These are phyloP conservation scores for Tolypocladium paradoxum DNA, from an alignment of 2,329 filamentous ascomycete genomes.

Conservation along the genomic window DNA sequence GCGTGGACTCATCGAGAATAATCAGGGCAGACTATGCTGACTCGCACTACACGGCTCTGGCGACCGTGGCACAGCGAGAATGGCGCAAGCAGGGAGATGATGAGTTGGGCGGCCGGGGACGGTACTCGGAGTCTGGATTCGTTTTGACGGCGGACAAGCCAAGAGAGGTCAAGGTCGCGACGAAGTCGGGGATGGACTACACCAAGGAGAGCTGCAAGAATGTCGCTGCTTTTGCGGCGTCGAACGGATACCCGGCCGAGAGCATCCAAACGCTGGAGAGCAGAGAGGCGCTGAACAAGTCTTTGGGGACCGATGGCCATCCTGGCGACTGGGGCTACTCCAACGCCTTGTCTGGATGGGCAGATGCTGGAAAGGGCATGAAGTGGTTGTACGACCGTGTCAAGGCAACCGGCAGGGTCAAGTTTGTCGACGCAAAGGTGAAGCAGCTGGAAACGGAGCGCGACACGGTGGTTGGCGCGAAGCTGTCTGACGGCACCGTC, in stretches of 20 bases:
- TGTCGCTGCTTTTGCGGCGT: constrained; percentile 36
- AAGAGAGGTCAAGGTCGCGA: constrained; percentile 13
- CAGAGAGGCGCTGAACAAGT: constrained; percentile 30
- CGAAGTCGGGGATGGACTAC: constrained; percentile 44
- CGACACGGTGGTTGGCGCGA: constrained; percentile 42
- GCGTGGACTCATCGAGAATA: constrained; percentile 53
- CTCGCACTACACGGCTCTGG: constrained; percentile 63
- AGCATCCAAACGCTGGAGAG: constrained; percentile 35
- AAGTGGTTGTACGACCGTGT: constrained; percentile 47
- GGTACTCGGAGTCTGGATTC: constrained; percentile 62
- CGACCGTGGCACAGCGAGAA: constrained; percentile 54
- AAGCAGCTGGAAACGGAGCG: constrained; percentile 28
- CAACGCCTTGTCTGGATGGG: constrained; percentile 70
- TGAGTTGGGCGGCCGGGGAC: constrained; percentile 48
- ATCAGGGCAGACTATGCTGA: constrained; percentile 72
- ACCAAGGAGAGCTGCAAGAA: constrained; percentile 51
- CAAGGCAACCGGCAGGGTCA: constrained; percentile 42
- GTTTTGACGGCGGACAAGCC: constrained; percentile 48
- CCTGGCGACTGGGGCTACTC: constrained; percentile 60
- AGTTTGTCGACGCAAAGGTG: constrained; percentile 41
- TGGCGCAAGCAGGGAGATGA: constrained; percentile 52
- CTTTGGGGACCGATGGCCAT: constrained; percentile 35
- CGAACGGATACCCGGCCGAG: constrained; percentile 24
- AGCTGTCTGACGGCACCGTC: constrained; percentile 22
- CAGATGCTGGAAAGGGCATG: constrained; percentile 64